These are phyloP conservation scores for Hypoxylon crocopeplum DNA, from an alignment of 495 filamentous ascomycete genomes.

Conservation along the genomic window DNA sequence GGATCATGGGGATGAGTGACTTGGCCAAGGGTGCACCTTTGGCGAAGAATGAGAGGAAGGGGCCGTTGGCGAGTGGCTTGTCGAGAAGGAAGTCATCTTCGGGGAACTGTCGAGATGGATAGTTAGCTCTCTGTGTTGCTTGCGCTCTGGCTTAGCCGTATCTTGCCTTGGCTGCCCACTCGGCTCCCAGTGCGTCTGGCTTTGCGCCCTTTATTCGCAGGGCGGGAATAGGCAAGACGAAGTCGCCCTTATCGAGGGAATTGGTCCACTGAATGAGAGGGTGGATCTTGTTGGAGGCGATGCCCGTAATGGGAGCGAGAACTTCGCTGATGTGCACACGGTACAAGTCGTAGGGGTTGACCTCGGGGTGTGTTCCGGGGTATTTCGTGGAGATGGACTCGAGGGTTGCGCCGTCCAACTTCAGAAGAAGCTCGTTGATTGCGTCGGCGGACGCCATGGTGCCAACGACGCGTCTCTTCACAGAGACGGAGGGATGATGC, in stretches of 20 bases:
- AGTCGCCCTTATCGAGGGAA: conserved; percentile 87
- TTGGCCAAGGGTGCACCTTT: conserved; percentile 64
- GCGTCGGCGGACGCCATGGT: conserved; percentile 34
- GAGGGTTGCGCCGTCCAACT: conserved; percentile 50
- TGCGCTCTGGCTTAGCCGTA: not conserved
- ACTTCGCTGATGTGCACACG: conserved; percentile 79
- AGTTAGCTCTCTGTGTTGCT: conserved; percentile 16
- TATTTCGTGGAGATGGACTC: conserved; percentile 51
- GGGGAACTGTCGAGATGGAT: conserved; percentile 62
- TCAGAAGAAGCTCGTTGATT: conserved; percentile 46
- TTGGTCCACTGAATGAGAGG: conserved; percentile 80
- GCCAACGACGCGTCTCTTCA: conserved; percentile 32
- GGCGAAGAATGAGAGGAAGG: conserved; percentile 85
- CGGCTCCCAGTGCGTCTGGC: conserved; percentile 70
- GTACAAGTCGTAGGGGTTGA: conserved; percentile 90
- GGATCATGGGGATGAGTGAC: conserved; percentile 68
- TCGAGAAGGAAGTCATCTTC: conserved; percentile 74
- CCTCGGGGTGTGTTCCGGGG: conserved; percentile 65
- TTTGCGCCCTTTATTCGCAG: conserved; percentile 84
- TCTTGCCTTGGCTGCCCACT: conserved; percentile 71
- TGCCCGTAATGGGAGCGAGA: conserved; percentile 73
- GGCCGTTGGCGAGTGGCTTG: conserved; percentile 66
- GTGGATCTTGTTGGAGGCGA: conserved; percentile 79
- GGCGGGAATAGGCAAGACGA: conserved; percentile 79
- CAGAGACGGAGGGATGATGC: too few relatives aligned